Evolutionary conservation across 2,329 filamentous ascomycete genomes (phyloP), one percentile per base, ranked within the genome.

Genomic region (Stromatinia cepivora): DNA sequence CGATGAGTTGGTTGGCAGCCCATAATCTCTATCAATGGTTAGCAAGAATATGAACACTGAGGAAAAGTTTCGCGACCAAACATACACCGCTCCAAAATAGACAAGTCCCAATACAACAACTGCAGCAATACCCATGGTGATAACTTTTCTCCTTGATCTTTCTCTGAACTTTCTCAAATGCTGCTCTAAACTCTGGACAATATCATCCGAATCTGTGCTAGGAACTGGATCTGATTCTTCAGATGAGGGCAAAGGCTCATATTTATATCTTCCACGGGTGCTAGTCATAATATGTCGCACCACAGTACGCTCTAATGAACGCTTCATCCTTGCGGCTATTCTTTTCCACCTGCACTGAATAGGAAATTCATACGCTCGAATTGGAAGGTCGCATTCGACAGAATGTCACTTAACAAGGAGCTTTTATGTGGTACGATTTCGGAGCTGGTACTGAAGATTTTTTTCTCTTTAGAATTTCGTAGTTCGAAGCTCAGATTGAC

Each of bases 71-170:
- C 36, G n/a, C 22, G 20, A 4, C 25, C 17, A 34, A 46, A 74
- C 75, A 64, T 70, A 76, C 75, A 66, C 59, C 53, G 73, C 71
- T 63, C 70, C 70, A 70, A 72, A 71, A 66, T 72, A 76, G 31
- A 75, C 66, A 65, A 74, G 72, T 3, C 73, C 39, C n/a, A 77
- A 61, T 25, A 71, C 48, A 6, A 67, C 70, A 66, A 75, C n/a
- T 68, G 71, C 67, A 50, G 61, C 68, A 56, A 72, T 57, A 25
- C 48, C 63, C 61, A 71, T 73, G 22, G 71, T 70, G 58, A 70
- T 39, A 0, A 74, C 28, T 53, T 66, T 71, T 58, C 65, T 68
- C 61, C 69, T 72, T 25, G 71, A 75, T 13, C 64, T 70, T 22
- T 70, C 72, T 48, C 69, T 71, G 50, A 75, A 73, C 34, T 58